Evolutionary conservation across 257 asterid genomes (phyloP).

Genomic region (Gentiana macrophylla): DNA sequence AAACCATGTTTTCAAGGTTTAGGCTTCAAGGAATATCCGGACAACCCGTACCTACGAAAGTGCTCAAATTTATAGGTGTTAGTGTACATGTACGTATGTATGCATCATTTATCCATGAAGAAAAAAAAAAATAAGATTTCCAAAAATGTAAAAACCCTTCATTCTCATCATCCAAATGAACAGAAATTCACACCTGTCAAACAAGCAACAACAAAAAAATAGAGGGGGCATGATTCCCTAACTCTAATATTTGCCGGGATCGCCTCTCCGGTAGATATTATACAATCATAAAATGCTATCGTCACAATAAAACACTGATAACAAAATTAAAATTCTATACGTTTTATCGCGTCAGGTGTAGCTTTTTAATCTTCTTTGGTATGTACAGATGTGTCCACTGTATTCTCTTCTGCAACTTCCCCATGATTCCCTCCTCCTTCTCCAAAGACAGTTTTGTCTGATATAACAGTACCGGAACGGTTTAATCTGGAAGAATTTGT

Average conservation of each 20-base stretch:
- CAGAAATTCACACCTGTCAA: conserved; percentile 18
- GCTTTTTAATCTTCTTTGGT: conserved; percentile 40
- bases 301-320: conserved; percentile 9
- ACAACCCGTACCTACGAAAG: too few species aligned
- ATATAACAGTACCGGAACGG: conserved; percentile 25
- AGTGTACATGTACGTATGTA: too few species aligned
- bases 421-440: conserved; percentile 12
- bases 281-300: conserved; percentile 33
- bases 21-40: too few species aligned
- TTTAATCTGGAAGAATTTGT: neutral
- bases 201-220: conserved; percentile 23
- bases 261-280: conserved; percentile 12
- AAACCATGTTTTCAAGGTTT: too few species aligned
- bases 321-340: conserved; percentile 23
- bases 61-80: too few species aligned
- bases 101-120: neutral
- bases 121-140: conserved; percentile 2
- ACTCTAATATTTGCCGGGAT: too few species aligned
- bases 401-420: conserved; percentile 23
- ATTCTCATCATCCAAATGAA: neutral
- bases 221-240: neutral
- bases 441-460: conserved; percentile 3
- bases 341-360: conserved; percentile 24
- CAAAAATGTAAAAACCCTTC: too few species aligned
- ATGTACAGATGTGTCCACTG: conserved; percentile 41